Evolutionary conservation across 208 protist genomes (phyloP).

Genomic region (Trypanosoma mega): DNA sequence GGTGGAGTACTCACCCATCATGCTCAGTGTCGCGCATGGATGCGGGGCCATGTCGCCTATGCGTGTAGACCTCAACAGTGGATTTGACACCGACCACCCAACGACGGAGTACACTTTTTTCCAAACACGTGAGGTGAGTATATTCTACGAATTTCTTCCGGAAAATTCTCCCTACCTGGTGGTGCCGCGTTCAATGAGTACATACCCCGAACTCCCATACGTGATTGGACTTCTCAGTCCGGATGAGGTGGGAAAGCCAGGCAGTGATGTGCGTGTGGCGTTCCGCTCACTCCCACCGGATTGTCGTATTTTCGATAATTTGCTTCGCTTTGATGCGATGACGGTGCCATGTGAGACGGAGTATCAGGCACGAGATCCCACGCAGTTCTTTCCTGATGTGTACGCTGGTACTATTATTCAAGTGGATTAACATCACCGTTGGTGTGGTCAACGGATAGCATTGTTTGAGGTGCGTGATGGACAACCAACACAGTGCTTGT

Average conservation of each 20-base stretch:
- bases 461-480: no score
- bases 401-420: slow-evolving; percentile 76
- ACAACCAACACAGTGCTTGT: no score
- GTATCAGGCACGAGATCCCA: slow-evolving; percentile 63
- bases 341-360: slow-evolving; percentile 63
- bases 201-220: slow-evolving; percentile 53
- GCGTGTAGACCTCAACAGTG: slow-evolving; percentile 69
- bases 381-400: slow-evolving; percentile 83
- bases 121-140: slow-evolving; percentile 64
- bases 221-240: slow-evolving; percentile 55
- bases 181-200: slow-evolving; percentile 63
- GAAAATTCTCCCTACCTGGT: slow-evolving; percentile 81
- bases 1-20: slow-evolving; percentile 59
- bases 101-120: slow-evolving; percentile 69
- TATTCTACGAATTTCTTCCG: slow-evolving; percentile 78
- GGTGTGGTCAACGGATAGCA: not conserved
- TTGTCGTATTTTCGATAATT: slow-evolving; percentile 74
- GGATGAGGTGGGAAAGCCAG: slow-evolving; percentile 53
- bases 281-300: slow-evolving; percentile 63
- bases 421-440: slow-evolving; percentile 40
- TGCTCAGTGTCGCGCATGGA: slow-evolving; percentile 79
- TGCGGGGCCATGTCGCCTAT: slow-evolving; percentile 42
- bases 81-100: slow-evolving; percentile 79
- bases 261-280: slow-evolving; percentile 47
- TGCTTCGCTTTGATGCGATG: slow-evolving; percentile 57